Evolutionary conservation across 139 green algal species (phyloP).

Genomic region (Chlorella vulgaris): DNA sequence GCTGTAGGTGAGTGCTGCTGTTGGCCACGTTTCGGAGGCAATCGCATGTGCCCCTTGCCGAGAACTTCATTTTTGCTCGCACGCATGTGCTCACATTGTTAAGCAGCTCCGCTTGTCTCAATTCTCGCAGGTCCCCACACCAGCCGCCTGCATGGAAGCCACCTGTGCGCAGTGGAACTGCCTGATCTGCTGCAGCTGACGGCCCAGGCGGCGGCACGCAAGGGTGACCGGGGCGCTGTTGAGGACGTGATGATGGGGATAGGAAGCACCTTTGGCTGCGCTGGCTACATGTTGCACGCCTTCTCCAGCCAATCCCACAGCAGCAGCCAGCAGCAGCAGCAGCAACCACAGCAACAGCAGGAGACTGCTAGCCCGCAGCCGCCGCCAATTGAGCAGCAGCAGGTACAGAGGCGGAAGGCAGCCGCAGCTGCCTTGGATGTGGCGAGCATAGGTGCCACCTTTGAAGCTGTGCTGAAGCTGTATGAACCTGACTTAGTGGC

Average conservation of each 20-base stretch:
- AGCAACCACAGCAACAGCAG: not conserved
- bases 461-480: slow-evolving; percentile 49
- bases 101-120: not conserved
- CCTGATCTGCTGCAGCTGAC: slow-evolving; percentile 36
- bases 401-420: not conserved
- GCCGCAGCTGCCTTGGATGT: slow-evolving; percentile 15
- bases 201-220: not conserved
- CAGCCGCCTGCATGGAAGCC: not conserved
- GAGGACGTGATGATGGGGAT: slow-evolving; percentile 18
- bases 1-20: not conserved
- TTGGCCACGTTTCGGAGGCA: not conserved
- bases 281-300: slow-evolving; percentile 40
- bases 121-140: not conserved
- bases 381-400: not conserved
- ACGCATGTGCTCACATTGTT: too few relatives aligned
- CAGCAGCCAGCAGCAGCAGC: slow-evolving; percentile 12
- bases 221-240: not conserved
- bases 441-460: slow-evolving; percentile 6
- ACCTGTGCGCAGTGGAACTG: slow-evolving; percentile 7
- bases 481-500: slow-evolving; percentile 55
- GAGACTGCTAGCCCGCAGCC: not conserved
- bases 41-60: not conserved
- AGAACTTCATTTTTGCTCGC: too few relatives aligned
- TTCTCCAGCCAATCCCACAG: slow-evolving; percentile 10
- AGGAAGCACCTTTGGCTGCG: slow-evolving; percentile 52